A percentile compares a stretch with the other conserved stretches of the same genome.
Conservation (phyloP, 345 rosid genomes). For the Trapa incisa region DNA sequence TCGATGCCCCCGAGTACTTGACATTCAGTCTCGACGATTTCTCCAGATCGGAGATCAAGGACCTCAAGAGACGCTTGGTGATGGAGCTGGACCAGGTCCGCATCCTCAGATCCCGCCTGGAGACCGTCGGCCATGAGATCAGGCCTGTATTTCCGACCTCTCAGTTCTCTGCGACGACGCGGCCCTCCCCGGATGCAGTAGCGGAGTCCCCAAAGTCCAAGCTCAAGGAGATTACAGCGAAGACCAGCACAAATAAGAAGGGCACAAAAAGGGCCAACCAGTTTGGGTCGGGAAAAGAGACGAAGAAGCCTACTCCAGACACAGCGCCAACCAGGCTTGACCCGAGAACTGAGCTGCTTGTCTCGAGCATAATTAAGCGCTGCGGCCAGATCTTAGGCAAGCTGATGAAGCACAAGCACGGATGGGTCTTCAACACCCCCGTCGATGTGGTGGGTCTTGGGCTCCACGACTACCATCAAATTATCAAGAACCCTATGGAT, state of each 20-base stretch:
- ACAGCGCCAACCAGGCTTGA: neutral
- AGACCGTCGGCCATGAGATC: constrained; percentile 6
- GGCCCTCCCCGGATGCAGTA: constrained; percentile 6
- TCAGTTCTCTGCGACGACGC: constrained; percentile 8
- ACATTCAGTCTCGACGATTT: constrained; percentile 16
- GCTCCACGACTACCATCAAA: constrained; percentile 30
- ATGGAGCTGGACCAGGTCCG: constrained; percentile 33
- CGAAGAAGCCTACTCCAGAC: constrained; percentile 9
- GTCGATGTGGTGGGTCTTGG: constrained; percentile 29
- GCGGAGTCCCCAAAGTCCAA: constrained; percentile 6
- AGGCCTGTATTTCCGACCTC: constrained; percentile 11
- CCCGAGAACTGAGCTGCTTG: neutral
- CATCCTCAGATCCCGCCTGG: constrained; percentile 17
- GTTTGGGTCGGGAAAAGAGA: constrained; percentile 1
- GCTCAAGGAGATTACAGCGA: constrained; percentile 2
- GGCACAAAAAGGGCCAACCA: constrained; percentile 17
- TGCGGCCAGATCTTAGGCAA: constrained; percentile 29
- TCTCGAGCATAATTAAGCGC: constrained; percentile 16
- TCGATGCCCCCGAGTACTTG: constrained; percentile 14
- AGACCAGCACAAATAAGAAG: constrained; percentile 11
- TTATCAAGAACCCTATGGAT: constrained; percentile 49
- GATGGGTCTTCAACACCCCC: constrained; percentile 33
- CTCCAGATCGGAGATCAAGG: constrained; percentile 21
- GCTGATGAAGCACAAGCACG: constrained; percentile 35
- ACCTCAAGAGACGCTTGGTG: constrained; percentile 25